These are phyloP conservation scores for Sporothrix brasiliensis DNA, from an alignment of 2,329 filamentous ascomycete genomes.

Conservation along the genomic window DNA sequence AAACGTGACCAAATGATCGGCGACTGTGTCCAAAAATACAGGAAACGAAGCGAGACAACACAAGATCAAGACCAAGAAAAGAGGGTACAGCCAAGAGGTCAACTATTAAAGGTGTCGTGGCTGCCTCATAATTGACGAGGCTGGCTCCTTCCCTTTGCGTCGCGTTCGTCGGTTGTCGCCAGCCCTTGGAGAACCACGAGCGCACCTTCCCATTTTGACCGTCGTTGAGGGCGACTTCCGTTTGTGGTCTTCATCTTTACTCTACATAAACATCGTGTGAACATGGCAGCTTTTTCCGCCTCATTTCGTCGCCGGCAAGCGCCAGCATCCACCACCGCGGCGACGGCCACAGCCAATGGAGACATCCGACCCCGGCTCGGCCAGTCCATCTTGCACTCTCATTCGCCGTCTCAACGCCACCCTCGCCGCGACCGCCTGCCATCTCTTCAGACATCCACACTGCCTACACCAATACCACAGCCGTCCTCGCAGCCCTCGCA, in stretches of 20 bases:
- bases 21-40: neutral
- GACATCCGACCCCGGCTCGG: conserved; percentile 23
- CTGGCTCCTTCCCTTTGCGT: neutral
- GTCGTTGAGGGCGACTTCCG: neutral
- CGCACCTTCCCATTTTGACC: neutral
- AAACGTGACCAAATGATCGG: neutral
- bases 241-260: neutral
- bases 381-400: neutral
- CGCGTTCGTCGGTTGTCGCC: neutral
- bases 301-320: conserved; percentile 23
- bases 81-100: neutral
- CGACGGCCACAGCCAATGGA: conserved; percentile 6
- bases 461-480: neutral
- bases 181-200: neutral
- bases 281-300: conserved; percentile 21
- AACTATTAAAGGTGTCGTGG: neutral
- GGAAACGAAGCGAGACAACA: neutral
- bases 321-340: neutral
- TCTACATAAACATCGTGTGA: neutral
- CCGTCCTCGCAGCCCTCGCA: neutral
- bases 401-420: neutral
- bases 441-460: conserved; percentile 6
- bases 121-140: neutral
- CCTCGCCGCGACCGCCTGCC: neutral
- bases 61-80: too few species aligned